Base-by-base conservation (phyloP, 192 early-diverging fungal species). In the Bifiguratus adelaidae region DNA sequence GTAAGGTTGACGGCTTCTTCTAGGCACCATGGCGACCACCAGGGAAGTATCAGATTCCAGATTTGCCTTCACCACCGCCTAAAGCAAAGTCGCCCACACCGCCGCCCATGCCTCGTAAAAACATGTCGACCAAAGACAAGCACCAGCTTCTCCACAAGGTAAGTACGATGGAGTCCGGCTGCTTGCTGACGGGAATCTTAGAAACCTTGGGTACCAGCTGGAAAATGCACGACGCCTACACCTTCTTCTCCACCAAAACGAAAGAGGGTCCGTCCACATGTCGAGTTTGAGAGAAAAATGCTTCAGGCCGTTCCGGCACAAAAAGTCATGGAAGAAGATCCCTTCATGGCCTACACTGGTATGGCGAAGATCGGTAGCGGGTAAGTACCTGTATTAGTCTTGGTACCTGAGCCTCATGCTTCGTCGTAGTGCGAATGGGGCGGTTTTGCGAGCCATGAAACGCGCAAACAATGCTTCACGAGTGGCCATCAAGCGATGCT, bases 401-500 rank as follows among this genome's bases (percentile, higher is more conserved):
- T 30, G 15, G 5, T 23, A 30, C 6, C 37, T 3, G 18, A 44
- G 13, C 41, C 33, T 15, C 32, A 8, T 9, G 8, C n/a, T 33
- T 33, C 22, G 18, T 16, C 29, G 12, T 16, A 61, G 58, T 30
- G 49, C 53, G 0, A 63, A 63, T 44, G 62, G 62, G 3, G 62
- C 62, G 15, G 62, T 65, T 0, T 47, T 65, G 5, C 30, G 52
- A 19, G 62, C 62, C 9, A 44, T 40, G 18, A 58, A 54, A 46
- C 47, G 52, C 21, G 23, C 47, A 19, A 51, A 50, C 41, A 25
- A 23, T 41, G 58, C 56, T 3, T n/a, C 18, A 9, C 51, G 52
- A 12, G 56, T 65, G 2, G 62, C 62, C 30, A 65, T 65, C 36
- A 65, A 65, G 29, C 56, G 62, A 0, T 65, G 62, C 41, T 58